These are phyloP conservation scores for Apiospora saccharicola DNA, from an alignment of 2,329 filamentous ascomycete genomes.

Conservation along the genomic window DNA sequence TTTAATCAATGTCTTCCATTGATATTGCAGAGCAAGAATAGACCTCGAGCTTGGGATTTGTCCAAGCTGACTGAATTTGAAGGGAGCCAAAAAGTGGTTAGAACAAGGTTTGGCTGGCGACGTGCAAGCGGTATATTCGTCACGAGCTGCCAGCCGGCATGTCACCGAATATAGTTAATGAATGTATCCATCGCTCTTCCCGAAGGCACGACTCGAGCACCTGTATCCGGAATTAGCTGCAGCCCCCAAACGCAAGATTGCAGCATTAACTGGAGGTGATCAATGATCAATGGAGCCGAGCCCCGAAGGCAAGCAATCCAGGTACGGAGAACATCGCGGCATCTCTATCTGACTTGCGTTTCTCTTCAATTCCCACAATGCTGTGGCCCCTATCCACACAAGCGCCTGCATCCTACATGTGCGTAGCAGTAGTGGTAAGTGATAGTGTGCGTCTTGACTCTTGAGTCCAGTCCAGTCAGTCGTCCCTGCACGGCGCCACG, in stretches of 20 bases:
- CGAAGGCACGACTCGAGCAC: constrained; percentile 14
- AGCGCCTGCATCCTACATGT: neutral
- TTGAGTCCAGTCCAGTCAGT: neutral
- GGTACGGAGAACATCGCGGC: constrained; percentile 17
- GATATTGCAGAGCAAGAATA: neutral
- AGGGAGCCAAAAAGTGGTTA: neutral
- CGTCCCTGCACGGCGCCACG: neutral
- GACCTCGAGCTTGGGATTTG: neutral
- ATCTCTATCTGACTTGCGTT: constrained; percentile 14
- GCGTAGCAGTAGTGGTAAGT: neutral
- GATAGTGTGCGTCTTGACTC: constrained; percentile 15
- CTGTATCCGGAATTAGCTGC: constrained; percentile 7
- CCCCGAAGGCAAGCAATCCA: constrained; percentile 17
- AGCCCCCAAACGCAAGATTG: constrained; percentile 7
- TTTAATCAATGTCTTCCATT: neutral
- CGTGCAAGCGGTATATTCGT: neutral
- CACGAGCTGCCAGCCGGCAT: neutral
- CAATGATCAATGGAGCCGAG: neutral
- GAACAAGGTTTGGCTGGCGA: constrained; percentile 12
- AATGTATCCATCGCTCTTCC: constrained; percentile 1
- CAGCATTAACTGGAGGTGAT: constrained; percentile 4
- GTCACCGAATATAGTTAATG: neutral
- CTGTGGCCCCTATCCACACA: constrained; percentile 1
- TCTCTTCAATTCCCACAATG: neutral
- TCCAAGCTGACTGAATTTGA: neutral